Percentiles rank a stretch among this genome's conserved stretches.
These are phyloP conservation scores for Mycena olivaceomarginata DNA, from an alignment of 768 basidiomycete species.

Conservation along the genomic window DNA sequence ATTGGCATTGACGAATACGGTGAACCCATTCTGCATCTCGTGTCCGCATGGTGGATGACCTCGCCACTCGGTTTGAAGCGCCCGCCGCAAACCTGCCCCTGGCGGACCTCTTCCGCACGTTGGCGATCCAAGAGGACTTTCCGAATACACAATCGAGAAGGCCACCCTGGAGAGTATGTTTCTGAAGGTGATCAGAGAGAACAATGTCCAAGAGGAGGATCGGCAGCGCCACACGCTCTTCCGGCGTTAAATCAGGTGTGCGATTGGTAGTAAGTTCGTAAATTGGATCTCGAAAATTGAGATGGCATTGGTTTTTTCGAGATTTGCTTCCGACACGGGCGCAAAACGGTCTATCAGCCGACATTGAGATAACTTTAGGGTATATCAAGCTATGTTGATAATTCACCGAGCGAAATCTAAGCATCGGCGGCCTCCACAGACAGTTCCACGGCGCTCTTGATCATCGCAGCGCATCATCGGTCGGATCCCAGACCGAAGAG, in stretches of 20 bases:
- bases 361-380: no score
- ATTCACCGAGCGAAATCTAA: no score
- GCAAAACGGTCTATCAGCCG: no score
- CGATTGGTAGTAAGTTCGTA: no score
- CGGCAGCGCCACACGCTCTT: neutral
- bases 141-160: slow-evolving; percentile 73
- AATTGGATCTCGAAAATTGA: no score
- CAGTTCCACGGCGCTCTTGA: slow-evolving; percentile 57
- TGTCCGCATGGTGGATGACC: slow-evolving; percentile 71
- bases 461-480: slow-evolving; percentile 64
- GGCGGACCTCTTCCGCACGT: slow-evolving; percentile 65
- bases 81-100: slow-evolving; percentile 66
- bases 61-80: slow-evolving; percentile 80
- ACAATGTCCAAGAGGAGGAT: no score
- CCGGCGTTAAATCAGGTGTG: neutral
- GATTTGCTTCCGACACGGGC: no score
- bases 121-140: slow-evolving; percentile 65
- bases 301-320: no score
- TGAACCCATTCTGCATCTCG: no score
- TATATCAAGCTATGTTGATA: no score
- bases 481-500: neutral
- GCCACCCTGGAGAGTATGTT: slow-evolving; percentile 74
- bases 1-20: no score
- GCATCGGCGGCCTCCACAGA: no score
- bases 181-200: slow-evolving; percentile 72